Conservation (phyloP, 2,329 filamentous ascomycete genomes). For the Elsinoe arachidis region DNA sequence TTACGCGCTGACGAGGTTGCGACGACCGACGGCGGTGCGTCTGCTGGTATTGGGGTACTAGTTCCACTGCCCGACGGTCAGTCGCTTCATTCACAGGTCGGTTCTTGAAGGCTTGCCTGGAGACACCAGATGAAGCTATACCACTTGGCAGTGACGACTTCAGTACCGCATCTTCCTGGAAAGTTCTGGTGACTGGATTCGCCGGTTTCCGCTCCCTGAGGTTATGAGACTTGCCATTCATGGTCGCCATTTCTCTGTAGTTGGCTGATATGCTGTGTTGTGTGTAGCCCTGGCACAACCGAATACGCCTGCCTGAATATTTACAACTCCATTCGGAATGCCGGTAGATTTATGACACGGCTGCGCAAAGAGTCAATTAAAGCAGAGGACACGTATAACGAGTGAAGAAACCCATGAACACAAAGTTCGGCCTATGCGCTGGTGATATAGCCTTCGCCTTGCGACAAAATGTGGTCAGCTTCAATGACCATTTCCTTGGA, state of each 20-base stretch:
- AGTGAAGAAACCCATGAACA: not conserved
- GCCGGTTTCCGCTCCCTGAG: constrained; percentile 2
- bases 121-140: constrained; percentile 12
- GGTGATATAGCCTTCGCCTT: not conserved
- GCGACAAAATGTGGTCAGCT: constrained; percentile 2
- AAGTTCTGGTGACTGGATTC: constrained; percentile 3
- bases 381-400: too few species aligned
- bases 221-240: not conserved
- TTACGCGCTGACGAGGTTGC: constrained; percentile 78
- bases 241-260: not conserved
- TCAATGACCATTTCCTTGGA: not conserved
- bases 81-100: not conserved
- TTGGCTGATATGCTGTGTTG: not conserved
- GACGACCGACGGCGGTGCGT: constrained; percentile 87
- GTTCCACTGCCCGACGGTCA: constrained; percentile 35
- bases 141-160: not conserved
- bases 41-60: constrained; percentile 72
- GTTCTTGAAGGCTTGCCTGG: constrained; percentile 14
- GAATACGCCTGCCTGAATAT: not conserved
- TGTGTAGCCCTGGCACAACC: too few species aligned
- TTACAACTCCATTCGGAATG: not conserved
- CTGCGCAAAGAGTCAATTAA: too few species aligned
- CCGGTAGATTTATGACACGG: too few species aligned
- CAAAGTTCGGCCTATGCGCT: not conserved
- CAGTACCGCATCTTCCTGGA: constrained; percentile 3